Base-by-base conservation (phyloP, 306 rosid species). In the Rosa persica region DNA sequence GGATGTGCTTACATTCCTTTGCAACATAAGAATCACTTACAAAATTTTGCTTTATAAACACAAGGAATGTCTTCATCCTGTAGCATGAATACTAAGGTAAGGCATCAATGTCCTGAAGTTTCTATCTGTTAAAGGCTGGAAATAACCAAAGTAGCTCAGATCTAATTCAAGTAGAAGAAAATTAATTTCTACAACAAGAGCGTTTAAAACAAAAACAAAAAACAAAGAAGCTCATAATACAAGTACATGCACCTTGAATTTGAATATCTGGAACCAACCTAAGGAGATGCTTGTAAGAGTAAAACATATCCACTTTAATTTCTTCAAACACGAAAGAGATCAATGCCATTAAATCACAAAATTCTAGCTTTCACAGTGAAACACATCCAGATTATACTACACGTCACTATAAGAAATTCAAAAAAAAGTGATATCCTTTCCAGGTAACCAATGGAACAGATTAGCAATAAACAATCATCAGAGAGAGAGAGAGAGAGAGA, bases 331-430 rank as follows among this genome's bases (percentile, higher is more conserved):
- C 12, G 1, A 57, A 22, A 57, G 12, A 57, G 34, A 57, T 9
- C 36, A 40, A 8, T 34, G 44, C 25, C 42, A 34, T 17, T 27
- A 8, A 17, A 17, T 36, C 8, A 25, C 39, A 23, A 27, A 27
- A 11, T 61, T 61, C 67, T 5, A 67, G 48, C 48, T 17, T 67
- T 39, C 70, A 65, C 15, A 67, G 46, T 38, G 72, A 67, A 67
- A 67, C 49, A 19, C 47, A 20, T 17, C 27, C 72, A 67, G 13
- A 38, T 39, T 9, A 67, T 10, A 67, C 27, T 40, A 39, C 69
- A 61, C 19, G 16, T 64, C 40, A 39, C 44, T 36, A 64, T 64
- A 34, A 64, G 69, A n/a, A 34, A 34, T 64, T 34, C 10, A 64
- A 12, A 4, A 34, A 12, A 34, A 16, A 5, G 7, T 30, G 2